These are phyloP conservation scores for Citrullus mucosospermus DNA, from an alignment of 306 rosid species.

Conservation along the genomic window DNA sequence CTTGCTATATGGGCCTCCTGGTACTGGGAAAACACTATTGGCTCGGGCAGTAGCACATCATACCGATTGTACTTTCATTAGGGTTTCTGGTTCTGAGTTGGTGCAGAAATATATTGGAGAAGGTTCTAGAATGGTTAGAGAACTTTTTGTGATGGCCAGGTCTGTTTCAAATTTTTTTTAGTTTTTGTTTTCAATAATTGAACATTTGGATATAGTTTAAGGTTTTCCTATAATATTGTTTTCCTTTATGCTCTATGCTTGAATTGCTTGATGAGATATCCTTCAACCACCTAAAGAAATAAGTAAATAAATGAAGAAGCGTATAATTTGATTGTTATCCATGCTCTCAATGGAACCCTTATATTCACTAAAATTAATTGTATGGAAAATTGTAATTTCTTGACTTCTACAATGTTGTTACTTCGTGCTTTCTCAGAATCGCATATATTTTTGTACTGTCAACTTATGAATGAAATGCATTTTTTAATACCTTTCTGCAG, in stretches of 20 bases:
- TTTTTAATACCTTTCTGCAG: constrained; percentile 22
- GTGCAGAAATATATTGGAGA: constrained; percentile 99
- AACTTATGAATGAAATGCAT: neutral
- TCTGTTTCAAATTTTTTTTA: constrained; percentile 16
- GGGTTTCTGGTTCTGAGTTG: constrained; percentile 96
- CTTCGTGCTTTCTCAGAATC: neutral
- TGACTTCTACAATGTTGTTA: neutral
- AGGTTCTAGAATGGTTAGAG: constrained; percentile 99
- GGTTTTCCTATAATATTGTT: neutral
- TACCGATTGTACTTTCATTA: constrained; percentile 94
- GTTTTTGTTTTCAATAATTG: neutral
- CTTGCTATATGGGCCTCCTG: constrained; percentile 93
- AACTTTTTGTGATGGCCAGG: constrained; percentile 99
- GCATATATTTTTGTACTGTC: neutral
- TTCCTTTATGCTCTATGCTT: neutral
- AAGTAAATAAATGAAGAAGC: neutral
- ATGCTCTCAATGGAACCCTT: neutral
- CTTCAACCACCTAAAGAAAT: neutral
- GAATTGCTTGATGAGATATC: neutral
- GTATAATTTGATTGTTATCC: neutral
- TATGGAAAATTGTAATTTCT: neutral
- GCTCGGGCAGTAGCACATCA: constrained; percentile 99
- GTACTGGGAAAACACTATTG: constrained; percentile 91
- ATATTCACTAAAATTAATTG: neutral
- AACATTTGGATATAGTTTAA: neutral